A percentile compares a stretch with the other conserved stretches of the same genome.
These are phyloP conservation scores for Schizochytrium sp. DNA, from an alignment of 108 stramenopile genomes.

Conservation along the genomic window DNA sequence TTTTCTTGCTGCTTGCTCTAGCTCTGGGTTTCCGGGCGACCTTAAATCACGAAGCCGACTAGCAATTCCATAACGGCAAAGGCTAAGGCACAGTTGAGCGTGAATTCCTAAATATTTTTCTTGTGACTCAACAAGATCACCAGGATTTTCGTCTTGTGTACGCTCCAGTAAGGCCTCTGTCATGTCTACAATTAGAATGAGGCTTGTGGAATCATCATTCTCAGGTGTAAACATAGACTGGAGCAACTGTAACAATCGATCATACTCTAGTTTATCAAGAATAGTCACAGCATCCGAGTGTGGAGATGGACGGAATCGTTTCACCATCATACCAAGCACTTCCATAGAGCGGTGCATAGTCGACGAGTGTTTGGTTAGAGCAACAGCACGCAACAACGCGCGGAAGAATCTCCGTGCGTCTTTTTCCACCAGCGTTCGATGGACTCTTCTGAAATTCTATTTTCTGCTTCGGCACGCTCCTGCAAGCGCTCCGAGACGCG, in stretches of 20 bases:
- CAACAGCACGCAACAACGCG: slow-evolving; percentile 22
- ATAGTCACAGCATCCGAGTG: slow-evolving; percentile 20
- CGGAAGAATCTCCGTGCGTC: slow-evolving; percentile 37
- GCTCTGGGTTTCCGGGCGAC: neutral
- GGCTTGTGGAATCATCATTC: slow-evolving; percentile 20
- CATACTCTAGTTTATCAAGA: slow-evolving; percentile 22
- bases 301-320: slow-evolving; percentile 39
- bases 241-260: neutral
- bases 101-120: slow-evolving; percentile 18
- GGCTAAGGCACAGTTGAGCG: slow-evolving; percentile 49
- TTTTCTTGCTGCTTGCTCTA: neutral
- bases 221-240: slow-evolving; percentile 48
- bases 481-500: neutral
- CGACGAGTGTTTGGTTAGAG: slow-evolving; percentile 37
- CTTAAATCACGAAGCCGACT: slow-evolving; percentile 10
- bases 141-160: slow-evolving; percentile 9
- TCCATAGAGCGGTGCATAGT: slow-evolving; percentile 58
- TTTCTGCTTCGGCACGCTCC: neutral
- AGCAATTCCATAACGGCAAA: slow-evolving; percentile 47
- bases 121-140: neutral
- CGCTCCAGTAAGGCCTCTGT: neutral
- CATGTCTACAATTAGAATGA: slow-evolving; percentile 32
- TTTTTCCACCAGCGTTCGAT: slow-evolving; percentile 37
- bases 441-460: neutral
- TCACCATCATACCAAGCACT: slow-evolving; percentile 58